Conservation (phyloP, 306 rosid species). For the Prunus armeniaca region DNA sequence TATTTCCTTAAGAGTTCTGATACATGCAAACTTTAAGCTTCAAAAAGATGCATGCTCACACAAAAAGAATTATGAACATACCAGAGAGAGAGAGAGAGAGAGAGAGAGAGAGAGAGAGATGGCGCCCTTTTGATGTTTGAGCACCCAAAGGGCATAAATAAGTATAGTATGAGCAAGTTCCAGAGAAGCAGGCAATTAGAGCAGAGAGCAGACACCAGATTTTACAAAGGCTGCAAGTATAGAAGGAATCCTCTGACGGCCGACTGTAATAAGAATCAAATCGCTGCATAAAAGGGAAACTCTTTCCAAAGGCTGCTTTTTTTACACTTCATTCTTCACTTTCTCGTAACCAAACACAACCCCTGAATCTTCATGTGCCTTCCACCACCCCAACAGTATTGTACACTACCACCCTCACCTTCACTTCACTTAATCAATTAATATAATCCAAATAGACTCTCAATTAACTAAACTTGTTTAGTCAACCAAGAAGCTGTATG, state of each 20-base stretch:
- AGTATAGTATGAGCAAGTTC: neutral
- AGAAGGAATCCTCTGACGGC: constrained; percentile 38
- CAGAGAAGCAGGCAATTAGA: constrained; percentile 3
- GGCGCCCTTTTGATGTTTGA: neutral
- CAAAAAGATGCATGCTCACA: neutral
- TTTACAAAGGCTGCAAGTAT: constrained; percentile 26
- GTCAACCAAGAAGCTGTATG: constrained; percentile 16
- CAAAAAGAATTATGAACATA: neutral
- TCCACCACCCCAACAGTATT: constrained; percentile 24
- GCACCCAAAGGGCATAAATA: constrained; percentile 6
- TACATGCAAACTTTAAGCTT: neutral
- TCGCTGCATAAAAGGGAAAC: constrained; percentile 35
- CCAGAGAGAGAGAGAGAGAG: too few relatives aligned
- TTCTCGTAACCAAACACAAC: constrained; percentile 42
- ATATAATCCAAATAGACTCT: constrained; percentile 1
- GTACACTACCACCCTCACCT: constrained; percentile 16
- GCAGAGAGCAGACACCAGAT: constrained; percentile 15
- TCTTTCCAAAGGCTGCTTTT: constrained; percentile 39
- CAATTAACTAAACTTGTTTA: constrained; percentile 21
- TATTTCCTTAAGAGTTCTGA: neutral
- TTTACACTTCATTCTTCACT: constrained; percentile 40
- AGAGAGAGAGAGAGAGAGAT: too few relatives aligned
- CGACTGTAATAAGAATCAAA: constrained; percentile 39
- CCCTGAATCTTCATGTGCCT: constrained; percentile 34
- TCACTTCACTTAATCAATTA: neutral